A percentile compares a stretch with the other conserved stretches of the same genome.
Evolutionary conservation across 2,329 filamentous ascomycete species (phyloP).

Genomic region (Orbilia blumenaviensis): DNA sequence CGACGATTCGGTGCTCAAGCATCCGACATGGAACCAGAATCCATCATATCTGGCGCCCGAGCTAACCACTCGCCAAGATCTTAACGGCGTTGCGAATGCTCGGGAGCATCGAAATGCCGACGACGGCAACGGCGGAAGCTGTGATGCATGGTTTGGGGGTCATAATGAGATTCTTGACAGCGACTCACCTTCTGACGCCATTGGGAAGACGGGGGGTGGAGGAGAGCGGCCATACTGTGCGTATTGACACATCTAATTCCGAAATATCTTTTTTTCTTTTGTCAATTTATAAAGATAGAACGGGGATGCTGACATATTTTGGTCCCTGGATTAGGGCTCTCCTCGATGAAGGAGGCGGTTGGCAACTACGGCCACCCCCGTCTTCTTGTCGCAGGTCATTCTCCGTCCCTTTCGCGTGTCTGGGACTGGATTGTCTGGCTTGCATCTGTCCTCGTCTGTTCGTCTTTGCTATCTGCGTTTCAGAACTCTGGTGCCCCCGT

Average conservation of each 20-base stretch:
- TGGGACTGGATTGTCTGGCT: slow-evolving; percentile 9
- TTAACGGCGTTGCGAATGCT: slow-evolving; percentile 68
- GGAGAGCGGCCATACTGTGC: neutral
- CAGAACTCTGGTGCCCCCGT: neutral
- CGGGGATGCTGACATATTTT: neutral
- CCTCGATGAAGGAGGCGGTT: slow-evolving; percentile 12
- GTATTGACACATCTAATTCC: neutral
- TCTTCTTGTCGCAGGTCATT: neutral
- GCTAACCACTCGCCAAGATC: slow-evolving; percentile 67
- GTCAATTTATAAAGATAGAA: neutral
- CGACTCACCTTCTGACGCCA: neutral
- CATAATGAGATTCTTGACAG: neutral
- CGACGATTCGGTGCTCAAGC: slow-evolving; percentile 63
- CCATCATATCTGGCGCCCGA: slow-evolving; percentile 65
- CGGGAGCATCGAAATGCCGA: slow-evolving; percentile 60
- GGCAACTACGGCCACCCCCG: neutral
- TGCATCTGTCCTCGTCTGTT: slow-evolving; percentile 9
- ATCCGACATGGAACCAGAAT: slow-evolving; percentile 68
- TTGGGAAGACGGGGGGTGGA: too few species aligned
- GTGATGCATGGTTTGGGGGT: neutral
- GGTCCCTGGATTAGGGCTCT: slow-evolving; percentile 1
- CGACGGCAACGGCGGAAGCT: neutral
- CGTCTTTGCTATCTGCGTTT: neutral
- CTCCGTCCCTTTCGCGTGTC: neutral
- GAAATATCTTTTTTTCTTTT: too few species aligned